Evolutionary conservation across 164 flowering plant species (phyloP).

Genomic region (Taxillus chinensis): DNA sequence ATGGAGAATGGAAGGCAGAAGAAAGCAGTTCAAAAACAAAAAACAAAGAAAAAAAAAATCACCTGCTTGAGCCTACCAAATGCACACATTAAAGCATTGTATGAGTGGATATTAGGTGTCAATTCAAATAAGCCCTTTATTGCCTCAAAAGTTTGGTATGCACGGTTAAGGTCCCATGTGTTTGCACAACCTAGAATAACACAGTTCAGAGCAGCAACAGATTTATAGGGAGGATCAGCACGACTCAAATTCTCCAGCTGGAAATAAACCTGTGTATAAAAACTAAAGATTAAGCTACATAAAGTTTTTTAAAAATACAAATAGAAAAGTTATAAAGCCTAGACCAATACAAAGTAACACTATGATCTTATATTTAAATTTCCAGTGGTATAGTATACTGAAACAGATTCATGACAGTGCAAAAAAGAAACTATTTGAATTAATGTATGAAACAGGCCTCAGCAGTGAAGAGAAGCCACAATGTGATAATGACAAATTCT

Average conservation of each 20-base stretch:
- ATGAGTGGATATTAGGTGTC: slow-evolving; percentile 79
- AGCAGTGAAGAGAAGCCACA: too few species aligned
- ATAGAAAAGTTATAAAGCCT: background rate
- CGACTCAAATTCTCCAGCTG: slow-evolving; percentile 86
- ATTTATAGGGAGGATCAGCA: slow-evolving; percentile 81
- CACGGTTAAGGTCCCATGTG: slow-evolving; percentile 92
- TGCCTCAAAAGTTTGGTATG: slow-evolving; percentile 90
- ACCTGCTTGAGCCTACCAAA: slow-evolving; percentile 93
- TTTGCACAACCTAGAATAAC: slow-evolving; percentile 87
- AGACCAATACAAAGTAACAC: background rate
- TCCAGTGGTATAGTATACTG: too few species aligned
- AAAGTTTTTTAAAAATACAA: background rate
- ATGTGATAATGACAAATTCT: too few species aligned
- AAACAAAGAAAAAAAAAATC: background rate
- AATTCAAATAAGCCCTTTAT: slow-evolving; percentile 54
- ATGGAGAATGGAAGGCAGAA: too few species aligned
- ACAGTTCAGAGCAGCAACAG: slow-evolving; percentile 93
- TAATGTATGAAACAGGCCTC: too few species aligned
- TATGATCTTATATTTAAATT: too few species aligned
- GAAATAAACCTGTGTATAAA: slow-evolving; percentile 62
- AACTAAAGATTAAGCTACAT: slow-evolving; percentile 4
- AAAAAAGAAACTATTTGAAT: too few species aligned
- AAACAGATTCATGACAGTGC: too few species aligned
- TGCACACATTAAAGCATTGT: slow-evolving; percentile 82
- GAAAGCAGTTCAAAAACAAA: too few species aligned